Conservation (phyloP, 371 early-diverging fungal species). For the Mucor sp. region DNA sequence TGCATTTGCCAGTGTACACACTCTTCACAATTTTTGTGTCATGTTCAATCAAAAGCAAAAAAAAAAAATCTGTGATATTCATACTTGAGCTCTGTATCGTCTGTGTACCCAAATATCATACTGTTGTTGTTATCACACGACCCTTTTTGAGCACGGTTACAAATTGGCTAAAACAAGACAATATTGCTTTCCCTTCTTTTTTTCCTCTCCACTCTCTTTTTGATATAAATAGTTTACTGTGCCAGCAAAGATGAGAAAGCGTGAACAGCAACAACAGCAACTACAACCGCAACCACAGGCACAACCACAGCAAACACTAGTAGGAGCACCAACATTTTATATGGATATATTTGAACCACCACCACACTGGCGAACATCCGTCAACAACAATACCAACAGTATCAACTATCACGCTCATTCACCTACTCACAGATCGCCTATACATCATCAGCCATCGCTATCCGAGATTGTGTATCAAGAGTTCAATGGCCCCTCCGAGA, state of each 20-base stretch:
- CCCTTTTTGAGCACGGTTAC: background rate
- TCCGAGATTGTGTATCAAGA: slow-evolving; percentile 26
- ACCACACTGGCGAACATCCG: slow-evolving; percentile 11
- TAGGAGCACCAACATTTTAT: background rate
- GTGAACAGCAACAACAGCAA: background rate
- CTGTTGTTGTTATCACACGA: slow-evolving; percentile 2
- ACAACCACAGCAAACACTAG: background rate
- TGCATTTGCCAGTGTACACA: too few species aligned
- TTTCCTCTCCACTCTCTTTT: background rate
- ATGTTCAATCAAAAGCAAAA: too few species aligned
- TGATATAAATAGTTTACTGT: background rate
- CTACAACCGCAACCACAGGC: background rate
- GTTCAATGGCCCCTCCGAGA: slow-evolving; percentile 2
- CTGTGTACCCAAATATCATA: background rate
- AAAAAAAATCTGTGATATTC: too few species aligned
- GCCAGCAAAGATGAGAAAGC: background rate
- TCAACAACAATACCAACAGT: slow-evolving; percentile 2
- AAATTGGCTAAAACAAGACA: background rate
- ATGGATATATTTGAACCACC: slow-evolving; percentile 23
- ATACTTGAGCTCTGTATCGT: background rate
- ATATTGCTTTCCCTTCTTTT: background rate
- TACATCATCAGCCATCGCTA: slow-evolving; percentile 26
- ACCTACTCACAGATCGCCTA: slow-evolving; percentile 17
- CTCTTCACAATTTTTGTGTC: too few species aligned
- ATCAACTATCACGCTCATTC: slow-evolving; percentile 5